Base-by-base conservation (phyloP, 257 asterid genomes). In the Solanum neorickii region DNA sequence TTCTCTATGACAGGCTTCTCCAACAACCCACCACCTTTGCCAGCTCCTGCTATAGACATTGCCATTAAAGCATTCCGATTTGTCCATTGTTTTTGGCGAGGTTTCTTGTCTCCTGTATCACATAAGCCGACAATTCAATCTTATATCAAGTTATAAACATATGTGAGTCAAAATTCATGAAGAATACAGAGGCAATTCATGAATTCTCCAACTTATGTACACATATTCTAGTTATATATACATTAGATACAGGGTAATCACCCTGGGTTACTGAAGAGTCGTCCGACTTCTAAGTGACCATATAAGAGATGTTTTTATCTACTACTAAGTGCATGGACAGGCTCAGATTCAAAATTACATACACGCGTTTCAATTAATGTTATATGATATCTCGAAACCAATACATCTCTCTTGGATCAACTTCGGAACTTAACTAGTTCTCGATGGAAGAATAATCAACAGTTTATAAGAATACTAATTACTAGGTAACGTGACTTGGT, bases 1-100 rank as follows among this genome's bases (percentile, higher is more conserved):
- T 93, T 95, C 90, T 97, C 99, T 74, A 94, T 94, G 66, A 94
- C 92, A 21, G 98, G 99, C 89, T 93, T 94, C 5, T 97, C 99
- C 92, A 97, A 89, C 91, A 97, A 88, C 31, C 99, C 99, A 37
- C 96, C 96, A 52, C 99, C 98, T 93, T 92, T 94, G 68, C 97
- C 98, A 82, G 82, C 83, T 87, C 92, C 98, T 86, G 91, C 90
- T 83, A 91, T 87, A 39, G 93, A 94, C 93, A 92, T 86, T 27
- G 92, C 29, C 90, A 88, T 93, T 76, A 90, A 86, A 86, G 90
- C 88, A 91, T 91, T 91, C 88, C 93, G 93, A 88, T 90, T 89
- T 56, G 92, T 88, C 91, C 96, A 94, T 90, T 91, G 96, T 75
- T 88, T 95, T 85, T 95, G 93, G 82, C 82, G 89, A 84, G 91